Evolutionary conservation across 2,329 filamentous ascomycete genomes (phyloP).

Genomic region (Myriosclerotinia duriaeana): DNA sequence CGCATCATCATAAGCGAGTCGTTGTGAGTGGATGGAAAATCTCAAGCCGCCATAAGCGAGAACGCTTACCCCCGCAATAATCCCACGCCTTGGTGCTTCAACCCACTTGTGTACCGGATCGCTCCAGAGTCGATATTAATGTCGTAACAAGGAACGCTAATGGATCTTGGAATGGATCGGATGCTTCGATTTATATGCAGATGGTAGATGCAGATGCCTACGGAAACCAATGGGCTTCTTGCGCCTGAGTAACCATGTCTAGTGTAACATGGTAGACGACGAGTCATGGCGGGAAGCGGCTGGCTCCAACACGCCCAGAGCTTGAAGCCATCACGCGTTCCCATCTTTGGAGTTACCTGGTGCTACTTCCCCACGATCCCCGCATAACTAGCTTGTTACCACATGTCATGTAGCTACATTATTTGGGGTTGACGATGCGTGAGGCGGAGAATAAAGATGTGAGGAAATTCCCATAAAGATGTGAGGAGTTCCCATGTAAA

Average conservation of each 20-base stretch:
- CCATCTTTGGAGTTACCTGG: constrained; percentile 1
- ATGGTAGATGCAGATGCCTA: neutral
- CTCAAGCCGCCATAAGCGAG: constrained; percentile 6
- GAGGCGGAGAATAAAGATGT: neutral
- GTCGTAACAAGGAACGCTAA: neutral
- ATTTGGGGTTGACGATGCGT: neutral
- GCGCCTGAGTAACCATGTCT: neutral
- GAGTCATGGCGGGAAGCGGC: constrained; percentile 6
- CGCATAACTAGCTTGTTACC: constrained; percentile 14
- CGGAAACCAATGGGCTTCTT: neutral
- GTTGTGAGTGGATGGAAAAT: constrained; percentile 16
- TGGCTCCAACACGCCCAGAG: neutral
- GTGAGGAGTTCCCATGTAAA: constrained; percentile 4
- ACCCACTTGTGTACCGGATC: neutral
- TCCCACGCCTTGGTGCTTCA: neutral
- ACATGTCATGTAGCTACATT: constrained; percentile 9
- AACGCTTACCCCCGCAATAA: neutral
- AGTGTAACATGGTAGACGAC: neutral
- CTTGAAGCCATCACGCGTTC: neutral
- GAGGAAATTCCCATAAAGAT: neutral
- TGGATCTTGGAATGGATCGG: no score
- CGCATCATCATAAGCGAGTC: constrained; percentile 7
- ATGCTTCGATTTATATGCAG: neutral
- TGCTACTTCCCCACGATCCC: constrained; percentile 23
- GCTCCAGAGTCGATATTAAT: no score